phyloP scores from a whole-genome alignment of 257 asterid genomes.

The Craterostigma plantagineum region DNA sequence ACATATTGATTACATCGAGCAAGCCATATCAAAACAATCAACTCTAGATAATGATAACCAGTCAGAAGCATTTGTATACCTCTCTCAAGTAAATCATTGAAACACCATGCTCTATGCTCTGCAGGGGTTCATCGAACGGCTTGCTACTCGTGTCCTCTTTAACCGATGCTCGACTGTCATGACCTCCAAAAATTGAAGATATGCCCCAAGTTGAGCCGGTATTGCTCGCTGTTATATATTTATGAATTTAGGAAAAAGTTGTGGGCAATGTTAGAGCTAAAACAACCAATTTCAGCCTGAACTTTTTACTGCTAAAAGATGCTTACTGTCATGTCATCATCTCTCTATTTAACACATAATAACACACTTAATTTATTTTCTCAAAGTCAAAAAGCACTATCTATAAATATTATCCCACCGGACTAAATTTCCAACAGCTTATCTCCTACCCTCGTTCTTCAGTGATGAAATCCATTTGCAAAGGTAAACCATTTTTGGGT shows the following conservation, averaged over 20 bases:
- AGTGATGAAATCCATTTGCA: neutral
- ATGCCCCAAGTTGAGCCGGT: conserved; percentile 76
- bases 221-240: conserved; percentile 27
- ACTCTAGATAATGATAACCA: neutral
- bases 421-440: no score
- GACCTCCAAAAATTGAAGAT: conserved; percentile 79
- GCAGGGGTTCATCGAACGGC: conserved; percentile 43
- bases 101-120: conserved; percentile 34
- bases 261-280: neutral
- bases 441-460: neutral
- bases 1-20: conserved; percentile 7
- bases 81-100: conserved; percentile 90
- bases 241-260: conserved; percentile 3
- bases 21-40: neutral
- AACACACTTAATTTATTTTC: no score
- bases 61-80: conserved; percentile 37
- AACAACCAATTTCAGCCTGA: neutral
- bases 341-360: no score
- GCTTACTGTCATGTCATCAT: no score
- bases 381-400: no score
- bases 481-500: conserved; percentile 3
- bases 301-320: neutral
- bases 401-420: no score
- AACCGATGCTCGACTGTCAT: conserved; percentile 28
- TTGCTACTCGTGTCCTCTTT: conserved; percentile 43